These are phyloP conservation scores for Aspergillus pseudoterreus DNA, from an alignment of 2,329 filamentous ascomycete species.

Conservation along the genomic window DNA sequence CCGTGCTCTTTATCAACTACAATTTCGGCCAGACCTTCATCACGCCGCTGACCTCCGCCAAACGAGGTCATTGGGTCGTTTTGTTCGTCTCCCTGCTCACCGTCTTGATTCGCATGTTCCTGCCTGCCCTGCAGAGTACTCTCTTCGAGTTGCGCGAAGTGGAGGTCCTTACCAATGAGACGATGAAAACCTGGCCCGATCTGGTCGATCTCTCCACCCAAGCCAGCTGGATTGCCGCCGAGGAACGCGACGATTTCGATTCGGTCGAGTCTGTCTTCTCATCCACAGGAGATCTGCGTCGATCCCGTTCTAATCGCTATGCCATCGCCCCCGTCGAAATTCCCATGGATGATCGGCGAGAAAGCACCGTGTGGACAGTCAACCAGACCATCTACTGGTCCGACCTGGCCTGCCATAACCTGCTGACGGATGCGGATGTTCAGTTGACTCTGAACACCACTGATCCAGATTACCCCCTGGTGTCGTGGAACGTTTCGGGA, in stretches of 20 bases:
- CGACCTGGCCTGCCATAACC: slow-evolving; percentile 20
- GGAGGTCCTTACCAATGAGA: slow-evolving; percentile 14
- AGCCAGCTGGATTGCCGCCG: slow-evolving; percentile 27
- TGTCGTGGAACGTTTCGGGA: slow-evolving; percentile 27
- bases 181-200: slow-evolving; percentile 27
- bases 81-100: slow-evolving; percentile 30
- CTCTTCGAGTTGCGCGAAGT: slow-evolving; percentile 30
- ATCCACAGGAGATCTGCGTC: slow-evolving; percentile 14
- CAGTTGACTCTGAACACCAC: slow-evolving; percentile 21
- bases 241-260: slow-evolving; percentile 22
- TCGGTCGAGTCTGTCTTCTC: slow-evolving; percentile 20
- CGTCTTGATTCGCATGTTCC: slow-evolving; percentile 28
- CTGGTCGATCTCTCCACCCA: slow-evolving; percentile 26
- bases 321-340: slow-evolving; percentile 32
- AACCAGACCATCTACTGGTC: slow-evolving; percentile 34
- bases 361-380: slow-evolving; percentile 27
- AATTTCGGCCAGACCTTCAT: slow-evolving; percentile 35
- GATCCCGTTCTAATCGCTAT: slow-evolving; percentile 25
- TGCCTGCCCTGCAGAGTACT: slow-evolving; percentile 30
- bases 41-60: slow-evolving; percentile 28
- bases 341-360: slow-evolving; percentile 16
- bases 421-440: slow-evolving; percentile 16
- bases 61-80: slow-evolving; percentile 30
- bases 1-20: slow-evolving; percentile 34
- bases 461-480: slow-evolving; percentile 8